phyloP scores from a whole-genome alignment of 345 rosid species.

The Alliaria petiolata region DNA sequence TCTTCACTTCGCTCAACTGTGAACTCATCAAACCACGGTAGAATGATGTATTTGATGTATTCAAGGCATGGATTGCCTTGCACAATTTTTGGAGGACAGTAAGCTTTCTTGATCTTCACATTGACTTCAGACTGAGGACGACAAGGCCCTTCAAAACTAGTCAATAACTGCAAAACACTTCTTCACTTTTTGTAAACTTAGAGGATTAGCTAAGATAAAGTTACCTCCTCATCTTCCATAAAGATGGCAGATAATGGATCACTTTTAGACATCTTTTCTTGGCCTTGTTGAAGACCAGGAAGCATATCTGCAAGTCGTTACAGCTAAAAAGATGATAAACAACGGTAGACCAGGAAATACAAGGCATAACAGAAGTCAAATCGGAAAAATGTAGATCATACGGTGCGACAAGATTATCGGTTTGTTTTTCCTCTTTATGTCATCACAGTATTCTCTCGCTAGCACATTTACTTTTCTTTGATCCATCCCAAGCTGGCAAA shows the following conservation, averaged over 20 bases:
- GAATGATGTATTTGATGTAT: constrained; percentile 60
- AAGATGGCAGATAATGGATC: constrained; percentile 78
- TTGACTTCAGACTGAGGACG: constrained; percentile 61
- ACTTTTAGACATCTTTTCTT: constrained; percentile 92
- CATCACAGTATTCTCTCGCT: constrained; percentile 94
- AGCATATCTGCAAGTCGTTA: constrained; percentile 91
- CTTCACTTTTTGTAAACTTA: background rate
- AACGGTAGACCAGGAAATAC: background rate
- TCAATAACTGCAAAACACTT: background rate
- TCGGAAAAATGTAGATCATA: constrained; percentile 21
- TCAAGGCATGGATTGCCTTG: constrained; percentile 84
- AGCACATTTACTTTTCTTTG: no score
- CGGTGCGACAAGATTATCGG: constrained; percentile 81
- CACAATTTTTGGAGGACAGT: constrained; percentile 67
- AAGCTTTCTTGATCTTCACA: constrained; percentile 78
- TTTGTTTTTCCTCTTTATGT: constrained; percentile 85
- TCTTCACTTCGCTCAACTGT: constrained; percentile 49
- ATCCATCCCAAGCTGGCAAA: no score
- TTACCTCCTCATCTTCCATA: constrained; percentile 94
- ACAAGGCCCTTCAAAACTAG: constrained; percentile 33
- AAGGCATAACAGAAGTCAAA: background rate
- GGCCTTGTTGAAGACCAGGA: constrained; percentile 87
- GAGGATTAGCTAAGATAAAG: no score
- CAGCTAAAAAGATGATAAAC: background rate
- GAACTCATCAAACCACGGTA: constrained; percentile 78